Base-by-base conservation (phyloP, 2,329 filamentous ascomycete species). In the Exserohilum turcica region DNA sequence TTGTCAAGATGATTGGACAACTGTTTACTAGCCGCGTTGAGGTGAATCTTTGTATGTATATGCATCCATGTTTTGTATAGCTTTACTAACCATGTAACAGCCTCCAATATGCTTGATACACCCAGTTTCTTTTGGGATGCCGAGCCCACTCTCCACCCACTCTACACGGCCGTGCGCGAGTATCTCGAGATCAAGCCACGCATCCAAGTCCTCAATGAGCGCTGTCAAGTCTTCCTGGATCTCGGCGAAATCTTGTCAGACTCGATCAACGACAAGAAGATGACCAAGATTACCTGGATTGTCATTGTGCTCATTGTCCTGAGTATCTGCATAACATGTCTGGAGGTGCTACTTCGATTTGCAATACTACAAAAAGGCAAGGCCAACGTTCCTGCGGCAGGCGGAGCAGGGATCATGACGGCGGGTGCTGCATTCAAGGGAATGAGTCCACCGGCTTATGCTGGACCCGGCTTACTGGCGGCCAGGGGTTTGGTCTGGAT, bases 111-210 rank as follows among this genome's bases (percentile, higher is more conserved):
- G 73, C 88, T 97, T 52, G 92, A 97, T 74, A 91, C 95, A 0
- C 93, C 93, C 56, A 95, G 93, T 73, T 97, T 97, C 82, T 96
- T 97, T 82, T 99, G 94, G 94, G 92, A 97, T 74, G 90, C 90
- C 9, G 94, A 99, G 72, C 94, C 94, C 15, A 97, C 91, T 0
- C 82, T 99, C 0, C 91, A 97, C 72, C 94, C 94, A 0, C 86
- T 99, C 24, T 99, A 99, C 78, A 87, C 86, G 54, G 94, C 92
- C 54, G 91, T 97, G 44, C 90, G 94, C 66, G 94, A 97, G 74
- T 99, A 99, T 71, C 88, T 99, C 56, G 94, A 99, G 71, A 97
- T 99, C 74, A 93, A 96, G 69, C 91, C 89, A 6, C 91, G 94
- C 48, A 96, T 96, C 72, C 91, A 95, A 75, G 92, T 97, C 19